Percentiles rank a stretch among this genome's conserved stretches.
Evolutionary conservation across 129 eudicot genomes (phyloP).

Genomic region (Saussurea involucrata): DNA sequence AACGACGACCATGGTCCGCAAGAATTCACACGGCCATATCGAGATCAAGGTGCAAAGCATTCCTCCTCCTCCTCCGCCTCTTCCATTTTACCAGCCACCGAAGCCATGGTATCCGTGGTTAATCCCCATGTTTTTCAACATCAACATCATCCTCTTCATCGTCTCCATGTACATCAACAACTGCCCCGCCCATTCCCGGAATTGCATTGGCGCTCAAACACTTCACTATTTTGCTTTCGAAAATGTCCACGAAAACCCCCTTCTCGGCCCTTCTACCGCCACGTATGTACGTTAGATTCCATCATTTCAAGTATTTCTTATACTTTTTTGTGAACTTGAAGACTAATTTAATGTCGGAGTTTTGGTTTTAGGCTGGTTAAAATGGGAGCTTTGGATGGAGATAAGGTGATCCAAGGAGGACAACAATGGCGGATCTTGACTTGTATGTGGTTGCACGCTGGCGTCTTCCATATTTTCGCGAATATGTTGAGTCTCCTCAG

Average conservation of each 20-base stretch:
- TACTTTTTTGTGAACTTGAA: not conserved
- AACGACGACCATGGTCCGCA: too few relatives aligned
- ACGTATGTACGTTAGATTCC: conserved; percentile 37
- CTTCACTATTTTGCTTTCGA: conserved; percentile 69
- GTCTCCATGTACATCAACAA: conserved; percentile 52
- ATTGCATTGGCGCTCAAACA: conserved; percentile 36
- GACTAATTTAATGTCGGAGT: not conserved
- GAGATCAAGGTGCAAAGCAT: conserved; percentile 29
- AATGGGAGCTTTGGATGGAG: conserved; percentile 67
- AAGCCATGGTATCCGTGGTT: conserved; percentile 61
- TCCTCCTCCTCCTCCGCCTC: conserved; percentile 20
- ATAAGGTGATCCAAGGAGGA: conserved; percentile 42
- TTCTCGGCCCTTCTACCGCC: conserved; percentile 76
- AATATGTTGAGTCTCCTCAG: conserved; percentile 70
- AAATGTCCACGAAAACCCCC: conserved; percentile 56
- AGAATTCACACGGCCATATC: too few relatives aligned
- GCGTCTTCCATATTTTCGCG: conserved; percentile 63
- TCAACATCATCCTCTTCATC: conserved; percentile 43
- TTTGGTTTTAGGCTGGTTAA: conserved; percentile 38
- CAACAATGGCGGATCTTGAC: conserved; percentile 57
- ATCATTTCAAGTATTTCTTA: not conserved
- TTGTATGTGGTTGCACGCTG: conserved; percentile 92
- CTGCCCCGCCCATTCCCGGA: conserved; percentile 44
- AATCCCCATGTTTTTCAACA: conserved; percentile 42
- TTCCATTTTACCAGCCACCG: conserved; percentile 3